Evolutionary conservation across 1,284 basidiomycete species (phyloP), one percentile per base, ranked within the genome.

Genomic region (Naganishia sp.): DNA sequence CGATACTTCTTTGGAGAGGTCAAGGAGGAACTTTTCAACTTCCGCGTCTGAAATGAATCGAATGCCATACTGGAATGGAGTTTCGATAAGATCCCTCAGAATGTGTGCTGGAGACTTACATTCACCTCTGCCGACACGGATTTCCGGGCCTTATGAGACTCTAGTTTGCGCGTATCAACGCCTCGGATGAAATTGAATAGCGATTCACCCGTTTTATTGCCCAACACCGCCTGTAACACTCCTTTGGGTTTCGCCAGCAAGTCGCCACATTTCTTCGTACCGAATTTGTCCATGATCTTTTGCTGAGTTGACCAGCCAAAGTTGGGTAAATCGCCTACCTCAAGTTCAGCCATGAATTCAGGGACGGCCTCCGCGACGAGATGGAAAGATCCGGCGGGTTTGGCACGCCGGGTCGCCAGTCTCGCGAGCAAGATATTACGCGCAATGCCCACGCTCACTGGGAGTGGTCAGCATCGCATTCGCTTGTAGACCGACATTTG

Each of bases 381-480:
- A 70, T 93, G 92, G 74, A 85, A 92, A 0, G 89, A 87, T 1
- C 88, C 87, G 0, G 88, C 90, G 0, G 95, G 96, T 76, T 99
- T 99, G 4, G 96, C 95, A 11, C 83, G 84, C 6, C 90, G 86
- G 0, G 94, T 96, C 0, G 95, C 95, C 1, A 99, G 84, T 6
- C 93, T 89, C 1, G 95, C 92, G 3, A 98, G 85, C 58, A 96
- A 86, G 70, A 97, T 89, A 79, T 97, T 99, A 71, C 90, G 86
- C 0, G 90, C 85, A 52, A 98, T 90, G 6, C 96, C 95, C 50
- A 99, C 90, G 75, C 89, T 92, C 3, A 92, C 91, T 92, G 69
- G 9, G 15, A 25, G 56, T 51, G 13, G 41, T 46, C 17, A 43
- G 17, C 32, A 23, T 4, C 42, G 55, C 15, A n/a, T 10, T 50